Evolutionary conservation across 192 early-diverging fungal species (phyloP).

Genomic region (Coemansia sp.): DNA sequence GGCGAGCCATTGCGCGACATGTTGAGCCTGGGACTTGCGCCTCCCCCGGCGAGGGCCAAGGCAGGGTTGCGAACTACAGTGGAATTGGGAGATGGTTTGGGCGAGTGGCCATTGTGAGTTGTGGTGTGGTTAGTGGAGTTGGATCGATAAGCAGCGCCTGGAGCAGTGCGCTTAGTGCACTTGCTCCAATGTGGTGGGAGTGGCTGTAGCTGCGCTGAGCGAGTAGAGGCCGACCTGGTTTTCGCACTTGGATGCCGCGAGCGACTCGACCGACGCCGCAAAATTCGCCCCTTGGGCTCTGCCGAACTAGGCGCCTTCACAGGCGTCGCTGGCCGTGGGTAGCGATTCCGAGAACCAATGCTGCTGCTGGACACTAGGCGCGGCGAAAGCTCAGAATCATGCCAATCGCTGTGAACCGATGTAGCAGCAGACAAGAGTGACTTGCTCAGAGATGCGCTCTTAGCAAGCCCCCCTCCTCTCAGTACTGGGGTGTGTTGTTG

Average conservation of each 20-base stretch:
- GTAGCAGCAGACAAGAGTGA: not conserved
- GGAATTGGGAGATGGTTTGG: not conserved
- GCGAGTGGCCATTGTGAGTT: not conserved
- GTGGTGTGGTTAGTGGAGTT: slow-evolving; percentile 8
- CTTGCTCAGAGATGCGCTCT: not conserved
- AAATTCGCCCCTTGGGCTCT: not conserved
- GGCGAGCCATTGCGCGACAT: slow-evolving; percentile 25
- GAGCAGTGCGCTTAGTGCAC: slow-evolving; percentile 1
- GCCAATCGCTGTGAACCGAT: not conserved
- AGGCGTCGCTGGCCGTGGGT: not conserved
- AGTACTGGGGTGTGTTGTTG: not conserved
- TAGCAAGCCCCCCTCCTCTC: not conserved
- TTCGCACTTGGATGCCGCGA: not conserved
- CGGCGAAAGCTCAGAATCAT: not conserved
- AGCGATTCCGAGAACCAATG: not conserved
- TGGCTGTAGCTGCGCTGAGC: slow-evolving; percentile 7
- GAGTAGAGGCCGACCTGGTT: not conserved
- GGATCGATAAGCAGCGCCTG: not conserved
- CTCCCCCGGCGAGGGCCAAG: not conserved
- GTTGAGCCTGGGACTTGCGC: not conserved
- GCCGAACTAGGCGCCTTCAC: not conserved
- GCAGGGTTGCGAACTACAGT: slow-evolving; percentile 29
- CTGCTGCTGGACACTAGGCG: not conserved
- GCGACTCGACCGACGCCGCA: not conserved
- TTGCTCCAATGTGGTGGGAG: slow-evolving; percentile 28